Percentiles rank a stretch among this genome's conserved stretches.
Evolutionary conservation across 2,329 filamentous ascomycete species (phyloP).

Genomic region (Alternaria dauci): DNA sequence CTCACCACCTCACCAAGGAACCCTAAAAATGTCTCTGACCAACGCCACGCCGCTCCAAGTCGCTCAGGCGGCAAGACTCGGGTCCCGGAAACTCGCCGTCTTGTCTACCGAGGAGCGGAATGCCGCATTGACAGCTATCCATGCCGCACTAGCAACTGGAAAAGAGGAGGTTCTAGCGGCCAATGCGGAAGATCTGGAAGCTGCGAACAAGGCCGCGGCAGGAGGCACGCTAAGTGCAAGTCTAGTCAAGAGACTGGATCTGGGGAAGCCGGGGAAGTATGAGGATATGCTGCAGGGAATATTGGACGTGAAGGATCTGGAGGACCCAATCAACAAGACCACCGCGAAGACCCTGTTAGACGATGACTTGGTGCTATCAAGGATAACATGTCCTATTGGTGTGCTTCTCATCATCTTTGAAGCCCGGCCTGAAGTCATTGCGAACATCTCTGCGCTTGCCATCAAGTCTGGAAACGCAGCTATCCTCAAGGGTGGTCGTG

Average conservation of each 20-base stretch:
- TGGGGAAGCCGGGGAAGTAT: constrained; percentile 88
- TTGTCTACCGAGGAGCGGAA: constrained; percentile 81
- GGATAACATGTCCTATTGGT: constrained; percentile 92
- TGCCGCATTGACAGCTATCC: constrained; percentile 82
- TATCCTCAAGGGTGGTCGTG: constrained; percentile 96
- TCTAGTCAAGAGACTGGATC: constrained; percentile 85
- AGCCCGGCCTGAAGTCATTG: constrained; percentile 95
- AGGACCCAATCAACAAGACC: constrained; percentile 87
- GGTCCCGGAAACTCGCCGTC: constrained; percentile 83
- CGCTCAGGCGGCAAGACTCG: constrained; percentile 78
- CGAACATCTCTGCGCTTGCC: constrained; percentile 93
- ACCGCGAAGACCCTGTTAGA: constrained; percentile 86
- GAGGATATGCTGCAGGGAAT: constrained; percentile 98
- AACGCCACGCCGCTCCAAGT: constrained; percentile 81
- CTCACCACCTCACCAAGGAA: constrained; percentile 25
- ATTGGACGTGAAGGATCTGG: constrained; percentile 81
- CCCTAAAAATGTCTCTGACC: constrained; percentile 76
- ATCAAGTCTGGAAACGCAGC: constrained; percentile 98
- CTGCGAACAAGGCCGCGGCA: constrained; percentile 75
- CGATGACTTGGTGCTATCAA: constrained; percentile 83
- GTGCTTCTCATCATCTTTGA: constrained; percentile 99
- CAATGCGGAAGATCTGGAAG: constrained; percentile 82
- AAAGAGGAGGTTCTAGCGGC: constrained; percentile 83
- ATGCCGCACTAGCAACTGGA: constrained; percentile 74
- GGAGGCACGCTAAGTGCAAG: constrained; percentile 81